A percentile compares a stretch with the other conserved stretches of the same genome.
Conservation (phyloP, 2,329 filamentous ascomycete species). For the Coniochaeta ligniaria region DNA sequence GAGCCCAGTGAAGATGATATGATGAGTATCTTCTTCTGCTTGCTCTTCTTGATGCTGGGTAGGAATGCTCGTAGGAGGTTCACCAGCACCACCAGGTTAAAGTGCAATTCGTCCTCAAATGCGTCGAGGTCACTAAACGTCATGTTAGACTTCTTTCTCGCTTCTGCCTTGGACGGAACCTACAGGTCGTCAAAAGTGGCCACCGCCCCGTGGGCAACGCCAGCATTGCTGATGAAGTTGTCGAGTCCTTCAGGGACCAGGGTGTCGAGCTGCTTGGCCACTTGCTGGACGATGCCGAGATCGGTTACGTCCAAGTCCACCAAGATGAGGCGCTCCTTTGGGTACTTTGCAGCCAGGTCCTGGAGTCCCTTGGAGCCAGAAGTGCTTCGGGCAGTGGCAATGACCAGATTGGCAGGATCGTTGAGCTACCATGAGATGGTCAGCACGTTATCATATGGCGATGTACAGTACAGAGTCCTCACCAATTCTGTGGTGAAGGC, state of each 20-base stretch:
- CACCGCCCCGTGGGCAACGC: constrained; percentile 7
- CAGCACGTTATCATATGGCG: too few relatives aligned
- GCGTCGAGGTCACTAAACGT: constrained; percentile 2
- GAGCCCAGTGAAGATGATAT: constrained; percentile 14
- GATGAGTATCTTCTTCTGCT: constrained; percentile 10
- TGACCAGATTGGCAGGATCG: constrained; percentile 10
- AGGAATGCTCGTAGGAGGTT: constrained; percentile 11
- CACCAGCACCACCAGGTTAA: constrained; percentile 5
- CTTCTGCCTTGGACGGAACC: not conserved
- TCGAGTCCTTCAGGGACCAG: constrained; percentile 14
- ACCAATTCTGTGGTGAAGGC: constrained; percentile 13
- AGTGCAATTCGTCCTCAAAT: not conserved
- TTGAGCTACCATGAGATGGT: constrained; percentile 9
- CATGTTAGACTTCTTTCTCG: not conserved
- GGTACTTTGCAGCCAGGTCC: constrained; percentile 6
- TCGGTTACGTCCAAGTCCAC: constrained; percentile 8
- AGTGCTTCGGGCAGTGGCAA: constrained; percentile 12
- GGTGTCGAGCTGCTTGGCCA: constrained; percentile 7
- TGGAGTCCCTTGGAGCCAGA: constrained; percentile 8
- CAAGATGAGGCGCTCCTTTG: constrained; percentile 4
- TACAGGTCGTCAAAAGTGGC: constrained; percentile 13
- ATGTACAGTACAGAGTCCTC: not conserved
- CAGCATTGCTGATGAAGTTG: constrained; percentile 15
- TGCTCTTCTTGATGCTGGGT: constrained; percentile 11
- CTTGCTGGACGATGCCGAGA: constrained; percentile 6